Evolutionary conservation across 1,139 yeast species (phyloP), one percentile per base, ranked within the genome.

Genomic region (Taphrina sp.): DNA sequence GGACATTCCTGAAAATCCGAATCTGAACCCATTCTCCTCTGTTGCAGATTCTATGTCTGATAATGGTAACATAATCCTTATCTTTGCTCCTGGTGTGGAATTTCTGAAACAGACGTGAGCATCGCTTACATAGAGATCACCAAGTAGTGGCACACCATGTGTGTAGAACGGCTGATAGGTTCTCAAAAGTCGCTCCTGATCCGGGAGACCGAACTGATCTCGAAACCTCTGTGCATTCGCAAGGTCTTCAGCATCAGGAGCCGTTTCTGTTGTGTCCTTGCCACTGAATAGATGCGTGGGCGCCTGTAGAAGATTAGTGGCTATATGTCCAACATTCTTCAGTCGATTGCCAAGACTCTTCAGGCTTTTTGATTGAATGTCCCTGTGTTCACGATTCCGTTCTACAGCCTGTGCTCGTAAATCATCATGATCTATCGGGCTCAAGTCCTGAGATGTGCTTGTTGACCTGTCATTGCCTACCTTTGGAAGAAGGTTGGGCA

Each of bases 1-100:
- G 0, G 80, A 83, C 52, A 89, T 71, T 0, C 94, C 92, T 22
- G 81, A 78, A 66, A 84, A 85, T 0, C 80, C 80, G 68, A 81
- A 80, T 58, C 82, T 69, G 64, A 80, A 80, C 0, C 88, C 89
- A 49, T 77, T 78, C 62, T 83, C 89, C 61, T 77, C 78, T 52
- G 76, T 75, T 56, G 84, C 83, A 52, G 77, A 79, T 64, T 84
- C 94, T 29, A 90, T 73, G 64, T 86, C 94, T 16, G 67, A 65
- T 45, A 85, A 70, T 0, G 97, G 97, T 14, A 90, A 68, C n/a
- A 88, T 80, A 95, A 90, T 87, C 60, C 79, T 79, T 1, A 95
- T 84, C 37, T 79, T 77, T 0, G 85, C 77, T 0, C 95, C 95
- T 0, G 95, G 95, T 3, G 88, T 66, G 44, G 87, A 72, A 53